Evolutionary conservation across 768 basidiomycete genomes (phyloP).

Genomic region (Kwoniella sp.): DNA sequence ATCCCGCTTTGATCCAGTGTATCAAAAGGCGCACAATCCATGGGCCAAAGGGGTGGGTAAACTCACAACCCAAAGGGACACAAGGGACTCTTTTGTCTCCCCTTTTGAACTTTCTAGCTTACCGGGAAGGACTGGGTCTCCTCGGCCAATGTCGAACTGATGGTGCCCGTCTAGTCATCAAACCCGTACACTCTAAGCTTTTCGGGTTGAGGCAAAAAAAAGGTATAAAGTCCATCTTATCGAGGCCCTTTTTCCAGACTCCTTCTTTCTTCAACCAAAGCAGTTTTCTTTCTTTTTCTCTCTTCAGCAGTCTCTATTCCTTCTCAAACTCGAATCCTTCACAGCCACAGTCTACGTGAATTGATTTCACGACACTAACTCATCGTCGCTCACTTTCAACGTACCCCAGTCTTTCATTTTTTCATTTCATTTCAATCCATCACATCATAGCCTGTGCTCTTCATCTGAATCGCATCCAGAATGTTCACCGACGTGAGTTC

Average conservation of each 20-base stretch:
- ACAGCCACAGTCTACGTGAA: constrained; percentile 2
- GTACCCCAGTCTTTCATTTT: constrained; percentile 1
- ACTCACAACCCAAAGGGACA: background rate
- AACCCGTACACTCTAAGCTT: background rate
- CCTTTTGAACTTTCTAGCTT: background rate
- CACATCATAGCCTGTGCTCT: background rate
- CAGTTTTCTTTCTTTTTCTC: background rate
- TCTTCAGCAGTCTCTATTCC: background rate
- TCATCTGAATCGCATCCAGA: background rate
- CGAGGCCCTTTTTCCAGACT: constrained; percentile 1
- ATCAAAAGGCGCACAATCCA: background rate
- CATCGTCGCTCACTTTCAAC: constrained; percentile 3
- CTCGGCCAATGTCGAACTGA: too few species aligned
- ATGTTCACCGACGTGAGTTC: constrained; percentile 5
- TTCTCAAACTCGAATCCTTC: background rate
- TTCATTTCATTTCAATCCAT: background rate
- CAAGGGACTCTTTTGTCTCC: background rate
- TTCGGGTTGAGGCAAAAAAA: constrained; percentile 10
- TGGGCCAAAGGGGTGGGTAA: background rate
- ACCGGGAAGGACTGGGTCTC: too few species aligned
- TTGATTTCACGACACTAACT: constrained; percentile 5
- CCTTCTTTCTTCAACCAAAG: constrained; percentile 1
- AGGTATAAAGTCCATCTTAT: background rate
- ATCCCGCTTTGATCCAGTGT: constrained; percentile 11
- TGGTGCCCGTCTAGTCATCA: too few species aligned